phyloP scores from a whole-genome alignment of 1,284 basidiomycete genomes.

The Volvariella volvacea region DNA sequence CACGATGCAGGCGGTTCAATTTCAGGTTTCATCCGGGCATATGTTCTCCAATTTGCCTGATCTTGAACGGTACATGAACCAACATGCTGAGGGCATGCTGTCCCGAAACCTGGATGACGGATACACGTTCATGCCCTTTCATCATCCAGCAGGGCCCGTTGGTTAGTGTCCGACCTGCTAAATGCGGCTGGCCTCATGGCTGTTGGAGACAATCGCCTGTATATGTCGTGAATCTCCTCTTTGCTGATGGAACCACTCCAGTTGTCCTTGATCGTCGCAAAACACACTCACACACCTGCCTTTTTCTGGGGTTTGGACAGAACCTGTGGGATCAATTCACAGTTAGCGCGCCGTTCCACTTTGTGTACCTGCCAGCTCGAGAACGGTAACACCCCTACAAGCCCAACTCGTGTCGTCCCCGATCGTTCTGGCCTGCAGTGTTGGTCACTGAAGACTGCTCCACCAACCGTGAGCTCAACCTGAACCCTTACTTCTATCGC shows the following conservation, averaged over 20 bases:
- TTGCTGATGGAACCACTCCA: background rate
- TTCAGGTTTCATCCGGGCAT: too few species aligned
- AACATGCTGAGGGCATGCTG: slow-evolving; percentile 61
- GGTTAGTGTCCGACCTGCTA: slow-evolving; percentile 48
- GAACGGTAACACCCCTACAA: too few species aligned
- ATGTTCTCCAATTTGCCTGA: slow-evolving; percentile 31
- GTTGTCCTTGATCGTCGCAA: background rate
- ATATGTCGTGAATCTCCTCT: slow-evolving; percentile 1
- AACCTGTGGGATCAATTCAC: too few species aligned
- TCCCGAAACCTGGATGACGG: slow-evolving; percentile 56
- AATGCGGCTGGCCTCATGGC: slow-evolving; percentile 32
- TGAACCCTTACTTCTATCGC: slow-evolving; percentile 54
- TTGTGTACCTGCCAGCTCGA: too few species aligned
- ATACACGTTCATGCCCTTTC: slow-evolving; percentile 43
- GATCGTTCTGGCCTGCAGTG: slow-evolving; percentile 52
- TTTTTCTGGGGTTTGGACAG: too few species aligned
- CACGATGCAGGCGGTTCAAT: too few species aligned
- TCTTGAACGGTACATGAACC: slow-evolving; percentile 45
- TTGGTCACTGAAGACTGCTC: slow-evolving; percentile 56
- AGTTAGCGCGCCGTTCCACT: background rate
- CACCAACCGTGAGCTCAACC: slow-evolving; percentile 54
- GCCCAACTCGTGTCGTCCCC: slow-evolving; percentile 51
- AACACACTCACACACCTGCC: too few species aligned
- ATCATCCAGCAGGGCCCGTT: slow-evolving; percentile 35
- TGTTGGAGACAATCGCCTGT: background rate